These are phyloP conservation scores for Exophiala sp. DNA, from an alignment of 2,329 filamentous ascomycete species.

Conservation along the genomic window DNA sequence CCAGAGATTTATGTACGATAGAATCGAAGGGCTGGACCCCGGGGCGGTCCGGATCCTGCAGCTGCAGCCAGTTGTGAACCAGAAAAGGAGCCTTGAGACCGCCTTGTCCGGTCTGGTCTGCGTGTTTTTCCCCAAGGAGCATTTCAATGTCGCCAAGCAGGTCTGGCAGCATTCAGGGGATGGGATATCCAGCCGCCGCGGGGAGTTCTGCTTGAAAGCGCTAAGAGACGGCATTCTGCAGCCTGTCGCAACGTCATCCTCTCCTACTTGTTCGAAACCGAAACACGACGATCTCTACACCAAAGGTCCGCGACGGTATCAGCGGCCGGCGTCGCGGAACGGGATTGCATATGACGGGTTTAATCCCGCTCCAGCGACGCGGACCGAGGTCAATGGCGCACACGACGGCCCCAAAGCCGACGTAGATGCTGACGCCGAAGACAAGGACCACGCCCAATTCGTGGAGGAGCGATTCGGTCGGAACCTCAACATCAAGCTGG, in stretches of 20 bases:
- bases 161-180: conserved; percentile 98
- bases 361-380: conserved; percentile 5
- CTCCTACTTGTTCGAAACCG: not conserved
- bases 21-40: conserved; percentile 49
- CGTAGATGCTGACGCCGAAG: conserved; percentile 33
- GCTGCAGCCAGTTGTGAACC: conserved; percentile 56
- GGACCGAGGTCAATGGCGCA: no score
- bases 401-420: conserved; percentile 6
- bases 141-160: conserved; percentile 72
- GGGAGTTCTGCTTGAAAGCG: conserved; percentile 77
- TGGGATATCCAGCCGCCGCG: conserved; percentile 81
- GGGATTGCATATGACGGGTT: conserved; percentile 36
- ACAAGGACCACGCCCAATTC: conserved; percentile 68
- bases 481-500: conserved; percentile 74
- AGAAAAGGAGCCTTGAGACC: conserved; percentile 39
- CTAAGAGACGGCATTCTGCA: conserved; percentile 62
- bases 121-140: conserved; percentile 63
- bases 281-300: conserved; percentile 33
- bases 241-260: conserved; percentile 29
- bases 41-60: conserved; percentile 53
- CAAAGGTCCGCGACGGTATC: conserved; percentile 77
- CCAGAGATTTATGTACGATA: conserved; percentile 61
- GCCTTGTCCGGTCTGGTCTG: conserved; percentile 59
- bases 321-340: conserved; percentile 54
- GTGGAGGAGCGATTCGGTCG: conserved; percentile 91